These are phyloP conservation scores for Sphaerosporella brunnea DNA, from an alignment of 495 filamentous ascomycete genomes.

Conservation along the genomic window DNA sequence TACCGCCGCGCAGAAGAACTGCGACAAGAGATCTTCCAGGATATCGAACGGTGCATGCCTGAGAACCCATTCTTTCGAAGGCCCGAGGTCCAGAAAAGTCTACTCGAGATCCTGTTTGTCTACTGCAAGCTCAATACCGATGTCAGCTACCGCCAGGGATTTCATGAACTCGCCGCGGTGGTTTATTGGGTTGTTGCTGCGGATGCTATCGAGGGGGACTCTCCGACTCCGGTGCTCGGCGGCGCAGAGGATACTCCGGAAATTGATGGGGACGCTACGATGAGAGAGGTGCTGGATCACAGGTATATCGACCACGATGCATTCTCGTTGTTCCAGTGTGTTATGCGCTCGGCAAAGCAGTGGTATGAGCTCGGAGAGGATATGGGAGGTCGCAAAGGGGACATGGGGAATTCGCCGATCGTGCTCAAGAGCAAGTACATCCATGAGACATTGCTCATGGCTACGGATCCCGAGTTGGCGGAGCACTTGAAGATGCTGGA, in stretches of 20 bases:
- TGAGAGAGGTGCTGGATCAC: constrained; percentile 49
- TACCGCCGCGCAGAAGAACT: constrained; percentile 68
- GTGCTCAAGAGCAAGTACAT: constrained; percentile 70
- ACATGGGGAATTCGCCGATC: constrained; percentile 49
- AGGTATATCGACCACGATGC: constrained; percentile 74
- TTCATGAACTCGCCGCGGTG: constrained; percentile 89
- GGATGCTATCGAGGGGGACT: constrained; percentile 55
- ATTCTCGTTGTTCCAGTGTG: constrained; percentile 61
- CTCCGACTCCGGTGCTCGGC: too few relatives aligned
- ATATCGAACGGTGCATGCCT: constrained; percentile 82
- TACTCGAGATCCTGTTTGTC: constrained; percentile 79
- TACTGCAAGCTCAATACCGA: constrained; percentile 86
- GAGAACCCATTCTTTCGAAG: constrained; percentile 83
- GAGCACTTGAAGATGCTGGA: constrained; percentile 68
- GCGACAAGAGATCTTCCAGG: constrained; percentile 80
- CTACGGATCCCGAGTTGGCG: constrained; percentile 64
- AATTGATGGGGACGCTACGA: constrained; percentile 33
- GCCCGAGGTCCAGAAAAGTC: constrained; percentile 55
- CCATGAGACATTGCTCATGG: constrained; percentile 58
- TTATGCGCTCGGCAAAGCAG: constrained; percentile 71
- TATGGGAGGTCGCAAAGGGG: constrained; percentile 21
- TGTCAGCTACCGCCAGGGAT: constrained; percentile 73
- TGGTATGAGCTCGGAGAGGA: constrained; percentile 60
- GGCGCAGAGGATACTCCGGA: not conserved
- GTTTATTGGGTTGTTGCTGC: constrained; percentile 73